Conservation (phyloP, 2,329 filamentous ascomycete genomes). For the Lasiodiplodia citricola region DNA sequence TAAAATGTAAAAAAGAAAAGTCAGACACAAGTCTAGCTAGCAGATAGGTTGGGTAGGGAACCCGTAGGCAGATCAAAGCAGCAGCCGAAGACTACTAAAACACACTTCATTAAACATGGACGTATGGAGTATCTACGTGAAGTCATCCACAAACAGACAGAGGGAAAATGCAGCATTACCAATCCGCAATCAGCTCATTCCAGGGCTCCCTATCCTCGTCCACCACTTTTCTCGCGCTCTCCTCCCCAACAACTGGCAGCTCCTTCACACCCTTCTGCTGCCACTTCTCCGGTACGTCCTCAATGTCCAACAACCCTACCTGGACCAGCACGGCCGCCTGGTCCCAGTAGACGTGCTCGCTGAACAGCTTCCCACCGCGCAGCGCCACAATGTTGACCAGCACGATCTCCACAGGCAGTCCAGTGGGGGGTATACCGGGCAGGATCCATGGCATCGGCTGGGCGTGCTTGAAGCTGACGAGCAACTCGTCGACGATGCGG, state of each 20-base stretch:
- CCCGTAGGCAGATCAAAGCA: not conserved
- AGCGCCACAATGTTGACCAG: slow-evolving; percentile 63
- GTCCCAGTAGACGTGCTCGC: slow-evolving; percentile 67
- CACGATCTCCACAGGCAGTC: slow-evolving; percentile 62
- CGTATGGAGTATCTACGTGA: not conserved
- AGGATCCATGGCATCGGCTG: slow-evolving; percentile 64
- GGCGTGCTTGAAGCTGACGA: slow-evolving; percentile 62
- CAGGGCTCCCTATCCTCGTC: slow-evolving; percentile 48
- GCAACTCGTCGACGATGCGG: slow-evolving; percentile 66
- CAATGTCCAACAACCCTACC: slow-evolving; percentile 61
- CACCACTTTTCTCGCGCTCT: slow-evolving; percentile 54
- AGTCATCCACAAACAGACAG: not conserved
- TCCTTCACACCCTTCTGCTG: slow-evolving; percentile 52
- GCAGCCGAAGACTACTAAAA: not conserved
- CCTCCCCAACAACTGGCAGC: slow-evolving; percentile 53
- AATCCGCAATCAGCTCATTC: slow-evolving; percentile 55
- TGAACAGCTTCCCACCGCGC: slow-evolving; percentile 58
- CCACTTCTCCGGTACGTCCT: slow-evolving; percentile 53
- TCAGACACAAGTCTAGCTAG: not conserved
- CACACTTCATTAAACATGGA: not conserved
- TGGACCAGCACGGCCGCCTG: slow-evolving; percentile 66
- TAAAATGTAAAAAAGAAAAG: not conserved
- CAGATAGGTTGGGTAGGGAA: not conserved
- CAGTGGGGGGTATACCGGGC: slow-evolving; percentile 62
- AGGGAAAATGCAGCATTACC: slow-evolving; percentile 31